phyloP scores from a whole-genome alignment of 108 stramenopile species.

The Schizochytrium sp. region DNA sequence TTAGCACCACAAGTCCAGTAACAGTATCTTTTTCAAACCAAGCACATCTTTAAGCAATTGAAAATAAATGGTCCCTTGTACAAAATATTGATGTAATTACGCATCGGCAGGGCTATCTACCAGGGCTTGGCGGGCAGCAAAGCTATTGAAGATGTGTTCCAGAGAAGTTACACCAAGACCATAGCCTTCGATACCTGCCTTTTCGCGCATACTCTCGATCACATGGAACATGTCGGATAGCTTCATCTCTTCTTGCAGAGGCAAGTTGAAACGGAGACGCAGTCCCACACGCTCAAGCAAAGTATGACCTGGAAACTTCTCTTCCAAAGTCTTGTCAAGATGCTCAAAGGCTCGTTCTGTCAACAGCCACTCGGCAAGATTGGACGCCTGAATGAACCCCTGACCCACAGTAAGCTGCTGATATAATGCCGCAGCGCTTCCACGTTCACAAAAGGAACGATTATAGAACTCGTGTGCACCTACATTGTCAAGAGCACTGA shows the following conservation, averaged over 20 bases:
- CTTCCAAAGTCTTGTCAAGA: background rate
- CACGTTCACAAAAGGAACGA: background rate
- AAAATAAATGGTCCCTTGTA: too few relatives aligned
- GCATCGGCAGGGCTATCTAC: background rate
- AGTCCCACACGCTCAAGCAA: slow-evolving; percentile 62
- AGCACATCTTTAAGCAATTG: too few relatives aligned
- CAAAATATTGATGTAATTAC: background rate
- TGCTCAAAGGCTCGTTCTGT: background rate
- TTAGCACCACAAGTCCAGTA: too few relatives aligned
- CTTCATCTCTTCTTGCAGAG: background rate
- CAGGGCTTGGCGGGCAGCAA: slow-evolving; percentile 51
- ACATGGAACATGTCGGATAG: slow-evolving; percentile 65
- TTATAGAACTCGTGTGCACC: background rate
- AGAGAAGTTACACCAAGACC: slow-evolving; percentile 71
- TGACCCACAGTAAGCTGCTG: background rate
- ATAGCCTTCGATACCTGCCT: slow-evolving; percentile 68
- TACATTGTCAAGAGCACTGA: background rate
- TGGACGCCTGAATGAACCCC: background rate
- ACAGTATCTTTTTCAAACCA: too few relatives aligned
- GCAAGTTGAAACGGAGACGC: slow-evolving; percentile 67
- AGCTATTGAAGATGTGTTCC: slow-evolving; percentile 76
- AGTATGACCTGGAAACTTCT: slow-evolving; percentile 5
- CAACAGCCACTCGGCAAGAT: slow-evolving; percentile 57
- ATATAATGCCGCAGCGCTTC: slow-evolving; percentile 5
- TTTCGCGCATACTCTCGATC: slow-evolving; percentile 62